Evolutionary conservation across 129 eudicot genomes (phyloP).

Genomic region (Saussurea involucrata): DNA sequence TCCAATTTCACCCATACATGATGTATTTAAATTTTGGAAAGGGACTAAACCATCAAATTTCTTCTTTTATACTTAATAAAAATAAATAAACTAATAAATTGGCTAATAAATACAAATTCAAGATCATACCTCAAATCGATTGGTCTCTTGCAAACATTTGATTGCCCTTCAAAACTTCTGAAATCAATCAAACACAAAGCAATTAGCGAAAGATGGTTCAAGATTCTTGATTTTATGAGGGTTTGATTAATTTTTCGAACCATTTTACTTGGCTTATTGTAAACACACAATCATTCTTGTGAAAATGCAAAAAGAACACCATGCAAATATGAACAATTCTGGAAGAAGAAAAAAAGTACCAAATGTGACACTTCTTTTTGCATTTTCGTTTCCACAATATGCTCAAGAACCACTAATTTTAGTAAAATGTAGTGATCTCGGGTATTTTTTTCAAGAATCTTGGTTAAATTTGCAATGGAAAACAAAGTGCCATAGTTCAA

Average conservation of each 20-base stretch:
- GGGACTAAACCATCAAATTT: slow-evolving; percentile 29
- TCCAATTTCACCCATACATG: slow-evolving; percentile 15
- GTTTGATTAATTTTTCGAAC: not conserved
- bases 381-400: not conserved
- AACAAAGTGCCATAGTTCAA: not conserved
- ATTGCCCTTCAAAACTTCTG: slow-evolving; percentile 20
- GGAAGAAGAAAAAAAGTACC: not conserved
- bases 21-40: slow-evolving; percentile 30
- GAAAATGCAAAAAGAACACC: not conserved
- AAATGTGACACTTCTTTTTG: not conserved
- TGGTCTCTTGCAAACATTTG: slow-evolving; percentile 14
- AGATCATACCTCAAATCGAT: slow-evolving; percentile 25
- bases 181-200: slow-evolving; percentile 13
- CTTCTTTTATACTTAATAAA: not conserved
- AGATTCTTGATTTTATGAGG: not conserved
- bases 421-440: not conserved
- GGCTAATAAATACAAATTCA: slow-evolving; percentile 14
- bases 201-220: not conserved
- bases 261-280: not conserved
- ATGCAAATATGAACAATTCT: not conserved
- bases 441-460: not conserved
- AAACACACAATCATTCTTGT: not conserved
- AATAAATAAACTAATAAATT: not conserved
- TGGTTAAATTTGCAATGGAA: not conserved
- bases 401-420: not conserved